These are phyloP conservation scores for Rosa chinensis DNA, from an alignment of 306 rosid species.

Conservation along the genomic window DNA sequence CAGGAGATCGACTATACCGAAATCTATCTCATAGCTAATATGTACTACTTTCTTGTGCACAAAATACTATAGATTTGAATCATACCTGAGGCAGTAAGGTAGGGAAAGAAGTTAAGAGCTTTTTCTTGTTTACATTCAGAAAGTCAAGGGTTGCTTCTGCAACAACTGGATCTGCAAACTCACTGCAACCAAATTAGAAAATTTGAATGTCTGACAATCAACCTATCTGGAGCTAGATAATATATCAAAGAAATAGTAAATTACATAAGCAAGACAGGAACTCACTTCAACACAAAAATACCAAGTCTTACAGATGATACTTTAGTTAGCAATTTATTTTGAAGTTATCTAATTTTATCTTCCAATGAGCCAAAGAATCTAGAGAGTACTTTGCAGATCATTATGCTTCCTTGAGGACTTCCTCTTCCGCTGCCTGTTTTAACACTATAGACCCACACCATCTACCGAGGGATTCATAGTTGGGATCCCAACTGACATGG, in stretches of 20 bases:
- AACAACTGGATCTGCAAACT: slow-evolving; percentile 88
- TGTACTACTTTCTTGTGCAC: slow-evolving; percentile 13
- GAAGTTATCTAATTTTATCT: not conserved
- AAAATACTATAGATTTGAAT: slow-evolving; percentile 20
- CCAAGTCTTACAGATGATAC: not conserved
- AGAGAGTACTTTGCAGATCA: not conserved
- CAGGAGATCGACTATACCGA: not conserved
- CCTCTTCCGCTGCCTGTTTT: not conserved
- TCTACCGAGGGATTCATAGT: not conserved
- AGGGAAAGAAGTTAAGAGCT: slow-evolving; percentile 68
- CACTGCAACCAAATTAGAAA: slow-evolving; percentile 58
- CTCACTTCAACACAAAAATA: not conserved
- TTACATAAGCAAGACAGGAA: not conserved
- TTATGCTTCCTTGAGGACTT: not conserved
- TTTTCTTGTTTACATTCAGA: slow-evolving; percentile 69
- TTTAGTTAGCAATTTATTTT: not conserved
- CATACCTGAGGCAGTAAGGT: slow-evolving; percentile 87
- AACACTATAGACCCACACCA: not conserved
- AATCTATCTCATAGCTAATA: slow-evolving; percentile 1
- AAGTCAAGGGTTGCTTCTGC: slow-evolving; percentile 84
- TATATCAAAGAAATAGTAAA: not conserved
- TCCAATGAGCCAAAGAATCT: not conserved
- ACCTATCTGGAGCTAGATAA: not conserved
- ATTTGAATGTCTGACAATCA: slow-evolving; percentile 17
- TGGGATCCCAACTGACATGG: not conserved